These are phyloP conservation scores for Saturnispora hagleri DNA, from an alignment of 805 yeast species.

Conservation along the genomic window DNA sequence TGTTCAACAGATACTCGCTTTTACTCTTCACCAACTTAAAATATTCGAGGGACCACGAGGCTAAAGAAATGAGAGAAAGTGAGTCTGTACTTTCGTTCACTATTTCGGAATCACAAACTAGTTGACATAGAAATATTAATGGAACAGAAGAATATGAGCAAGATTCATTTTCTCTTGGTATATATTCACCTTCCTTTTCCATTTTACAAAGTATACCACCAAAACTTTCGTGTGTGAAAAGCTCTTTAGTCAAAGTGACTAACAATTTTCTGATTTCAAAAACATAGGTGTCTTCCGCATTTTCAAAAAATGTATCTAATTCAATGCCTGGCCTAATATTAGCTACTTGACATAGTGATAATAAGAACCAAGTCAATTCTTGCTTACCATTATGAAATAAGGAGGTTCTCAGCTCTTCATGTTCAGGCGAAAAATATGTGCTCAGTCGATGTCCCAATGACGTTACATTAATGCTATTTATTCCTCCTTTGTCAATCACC, in stretches of 20 bases:
- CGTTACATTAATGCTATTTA: not conserved
- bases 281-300: not conserved
- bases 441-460: not conserved
- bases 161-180: not conserved
- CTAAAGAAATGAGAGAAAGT: conserved; percentile 15
- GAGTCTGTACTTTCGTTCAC: not conserved
- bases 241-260: not conserved
- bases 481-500: not conserved
- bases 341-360: conserved; percentile 3
- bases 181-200: conserved; percentile 1
- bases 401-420: conserved; percentile 4
- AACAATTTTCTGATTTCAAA: not conserved
- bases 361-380: conserved; percentile 1
- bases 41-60: conserved; percentile 34
- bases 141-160: not conserved
- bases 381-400: conserved; percentile 6
- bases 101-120: not conserved
- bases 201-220: conserved; percentile 5
- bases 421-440: not conserved
- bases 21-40: conserved; percentile 18
- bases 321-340: not conserved
- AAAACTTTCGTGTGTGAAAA: conserved; percentile 6
- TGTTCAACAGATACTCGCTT: not conserved
- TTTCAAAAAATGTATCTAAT: not conserved
- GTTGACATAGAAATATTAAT: conserved; percentile 2